These are phyloP conservation scores for Mortierella sp. DNA, from an alignment of 371 early-diverging fungal species.

Conservation along the genomic window DNA sequence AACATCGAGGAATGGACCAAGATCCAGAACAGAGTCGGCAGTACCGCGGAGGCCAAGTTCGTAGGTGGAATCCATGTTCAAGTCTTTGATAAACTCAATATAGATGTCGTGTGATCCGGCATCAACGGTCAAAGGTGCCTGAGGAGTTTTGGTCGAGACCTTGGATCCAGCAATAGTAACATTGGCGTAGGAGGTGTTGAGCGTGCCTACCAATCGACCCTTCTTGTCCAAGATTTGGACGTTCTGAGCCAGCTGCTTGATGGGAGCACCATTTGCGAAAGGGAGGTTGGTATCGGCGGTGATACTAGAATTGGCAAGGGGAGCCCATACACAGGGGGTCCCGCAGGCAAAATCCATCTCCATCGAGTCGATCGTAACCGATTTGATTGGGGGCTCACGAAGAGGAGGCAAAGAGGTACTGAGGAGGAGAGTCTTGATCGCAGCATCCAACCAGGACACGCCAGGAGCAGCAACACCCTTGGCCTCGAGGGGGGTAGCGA, in stretches of 20 bases:
- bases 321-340: too few relatives aligned
- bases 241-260: slow-evolving; percentile 35
- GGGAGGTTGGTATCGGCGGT: slow-evolving; percentile 37
- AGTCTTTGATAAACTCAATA: slow-evolving; percentile 14
- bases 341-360: slow-evolving; percentile 45
- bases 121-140: slow-evolving; percentile 14
- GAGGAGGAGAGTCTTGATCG: slow-evolving; percentile 38
- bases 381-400: neutral
- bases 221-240: slow-evolving; percentile 30
- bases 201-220: slow-evolving; percentile 27
- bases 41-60: slow-evolving; percentile 38
- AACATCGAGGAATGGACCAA: slow-evolving; percentile 29
- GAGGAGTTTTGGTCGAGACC: slow-evolving; percentile 17
- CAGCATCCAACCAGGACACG: slow-evolving; percentile 43
- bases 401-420: slow-evolving; percentile 24
- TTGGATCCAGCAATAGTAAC: slow-evolving; percentile 8
- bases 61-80: slow-evolving; percentile 16
- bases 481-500: slow-evolving; percentile 27
- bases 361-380: slow-evolving; percentile 36
- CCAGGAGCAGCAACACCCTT: slow-evolving; percentile 47
- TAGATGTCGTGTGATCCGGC: slow-evolving; percentile 26
- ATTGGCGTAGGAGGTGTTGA: slow-evolving; percentile 12
- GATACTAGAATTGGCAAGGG: too few relatives aligned
- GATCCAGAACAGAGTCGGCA: slow-evolving; percentile 26
- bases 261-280: slow-evolving; percentile 34